Evolutionary conservation across 768 basidiomycete genomes (phyloP).

Genomic region (Trametes maxima): DNA sequence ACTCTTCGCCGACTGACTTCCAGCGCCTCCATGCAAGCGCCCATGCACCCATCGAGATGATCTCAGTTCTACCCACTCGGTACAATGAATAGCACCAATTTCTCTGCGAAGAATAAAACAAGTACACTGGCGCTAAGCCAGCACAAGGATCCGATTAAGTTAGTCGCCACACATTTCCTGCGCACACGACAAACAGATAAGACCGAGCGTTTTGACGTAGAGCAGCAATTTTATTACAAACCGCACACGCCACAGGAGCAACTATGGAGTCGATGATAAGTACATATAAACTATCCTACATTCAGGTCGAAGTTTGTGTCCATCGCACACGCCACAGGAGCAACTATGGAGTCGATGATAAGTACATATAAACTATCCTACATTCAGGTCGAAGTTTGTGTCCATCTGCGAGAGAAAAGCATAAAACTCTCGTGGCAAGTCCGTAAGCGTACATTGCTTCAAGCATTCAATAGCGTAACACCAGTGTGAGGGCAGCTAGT

Average conservation of each 20-base stretch:
- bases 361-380: neutral
- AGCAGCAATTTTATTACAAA: conserved; percentile 14
- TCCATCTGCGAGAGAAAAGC: neutral
- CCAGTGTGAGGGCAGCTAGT: too few relatives aligned
- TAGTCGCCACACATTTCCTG: too few relatives aligned
- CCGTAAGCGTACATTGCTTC: neutral
- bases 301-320: neutral
- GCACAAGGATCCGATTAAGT: too few relatives aligned
- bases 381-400: neutral
- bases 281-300: neutral
- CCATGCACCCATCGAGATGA: too few relatives aligned
- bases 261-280: neutral
- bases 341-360: neutral
- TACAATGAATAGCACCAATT: too few relatives aligned
- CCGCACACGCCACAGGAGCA: conserved; percentile 10
- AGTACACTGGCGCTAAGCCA: too few relatives aligned
- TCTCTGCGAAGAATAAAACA: too few relatives aligned
- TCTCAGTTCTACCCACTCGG: too few relatives aligned
- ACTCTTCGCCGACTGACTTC: too few relatives aligned
- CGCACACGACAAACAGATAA: too few relatives aligned
- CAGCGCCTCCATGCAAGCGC: too few relatives aligned
- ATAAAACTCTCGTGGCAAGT: neutral
- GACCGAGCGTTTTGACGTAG: neutral
- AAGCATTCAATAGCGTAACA: too few relatives aligned
- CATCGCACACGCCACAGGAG: conserved; percentile 6